Evolutionary conservation across 2,329 filamentous ascomycete species (phyloP).

Genomic region (Knoxdaviesia proteae): DNA sequence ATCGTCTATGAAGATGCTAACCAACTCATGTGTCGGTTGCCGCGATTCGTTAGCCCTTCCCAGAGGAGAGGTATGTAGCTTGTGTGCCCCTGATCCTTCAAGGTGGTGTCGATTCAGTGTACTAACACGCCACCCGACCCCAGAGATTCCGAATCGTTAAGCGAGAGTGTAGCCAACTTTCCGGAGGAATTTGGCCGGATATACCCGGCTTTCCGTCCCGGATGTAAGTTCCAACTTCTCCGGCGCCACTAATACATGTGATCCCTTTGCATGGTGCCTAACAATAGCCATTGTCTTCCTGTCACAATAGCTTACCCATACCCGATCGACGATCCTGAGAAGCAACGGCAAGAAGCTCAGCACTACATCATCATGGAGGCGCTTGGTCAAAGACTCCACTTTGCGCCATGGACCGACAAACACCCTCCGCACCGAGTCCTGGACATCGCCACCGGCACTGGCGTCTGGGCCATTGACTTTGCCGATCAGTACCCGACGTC

Average conservation of each 20-base stretch:
- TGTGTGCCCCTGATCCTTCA: no score
- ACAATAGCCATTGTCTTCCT: neutral
- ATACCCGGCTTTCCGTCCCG: conserved; percentile 24
- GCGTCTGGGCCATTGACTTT: conserved; percentile 47
- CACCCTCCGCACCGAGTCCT: conserved; percentile 16
- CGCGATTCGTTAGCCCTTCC: no score
- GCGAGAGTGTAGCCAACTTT: conserved; percentile 20
- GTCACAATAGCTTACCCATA: conserved; percentile 19
- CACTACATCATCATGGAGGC: conserved; percentile 16
- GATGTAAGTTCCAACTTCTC: conserved; percentile 16
- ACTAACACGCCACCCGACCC: neutral
- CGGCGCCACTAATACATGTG: neutral
- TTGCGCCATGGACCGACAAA: conserved; percentile 18
- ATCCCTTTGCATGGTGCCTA: neutral
- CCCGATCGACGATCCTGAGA: conserved; percentile 22
- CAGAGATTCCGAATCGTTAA: conserved; percentile 15
- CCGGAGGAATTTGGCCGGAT: conserved; percentile 23
- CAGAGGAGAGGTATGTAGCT: no score
- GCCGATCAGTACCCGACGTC: conserved; percentile 38
- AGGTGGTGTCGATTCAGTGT: no score
- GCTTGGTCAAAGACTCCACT: conserved; percentile 18
- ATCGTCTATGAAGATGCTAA: no score
- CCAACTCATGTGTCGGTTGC: no score
- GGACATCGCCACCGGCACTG: conserved; percentile 24
- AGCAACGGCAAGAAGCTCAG: conserved; percentile 20